Base-by-base conservation (phyloP, 2,329 filamentous ascomycete species). In the Sphaerulina musiva region DNA sequence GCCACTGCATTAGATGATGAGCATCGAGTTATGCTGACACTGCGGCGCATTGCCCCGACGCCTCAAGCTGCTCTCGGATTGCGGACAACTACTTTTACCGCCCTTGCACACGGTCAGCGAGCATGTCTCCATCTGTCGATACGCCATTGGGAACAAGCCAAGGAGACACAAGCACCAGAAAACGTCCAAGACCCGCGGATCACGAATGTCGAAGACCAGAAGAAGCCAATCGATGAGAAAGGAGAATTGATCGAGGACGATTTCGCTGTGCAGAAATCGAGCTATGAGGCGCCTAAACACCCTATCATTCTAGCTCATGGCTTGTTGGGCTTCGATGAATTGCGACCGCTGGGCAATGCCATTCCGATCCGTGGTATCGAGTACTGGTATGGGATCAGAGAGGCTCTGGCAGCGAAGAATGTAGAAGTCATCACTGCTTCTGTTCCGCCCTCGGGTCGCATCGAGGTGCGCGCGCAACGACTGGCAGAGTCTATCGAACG, bases 241-340 rank as follows among this genome's bases (percentile, higher is more conserved):
- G 64, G 58, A 34, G 50, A 62, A 4, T 43, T 67, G 43, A 62
- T 66, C 48, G 56, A 77, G 59, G 80, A 85, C 67, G 79, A 85
- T 61, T 86, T 80, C 68, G 81, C 83, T 5, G 72, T 73, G 6
- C 72, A 86, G 47, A 74, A 78, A 46, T 73, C 79, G 11, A 70
- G 75, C 53, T 87, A 87, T 67, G 69, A 69, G 48, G 68, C 71
- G 7, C 79, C 76, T 41, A 79, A 79, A 64, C 66, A 83, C 61
- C 79, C 81, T 2, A 77, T 85, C 49, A 76, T 85, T 46, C 78
- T 85, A 8, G 82, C 82, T 4, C 82, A 85, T 68, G 82, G 82
- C n/a, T 73, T 85, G 9, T 70, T 85, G 17, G 82, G 82, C n/a
- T 85, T 85, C 66, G 80, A 83, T 60, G 80, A 84, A 64, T 67